Conservation (phyloP, 345 rosid species). For the Bruguiera parviflora region DNA sequence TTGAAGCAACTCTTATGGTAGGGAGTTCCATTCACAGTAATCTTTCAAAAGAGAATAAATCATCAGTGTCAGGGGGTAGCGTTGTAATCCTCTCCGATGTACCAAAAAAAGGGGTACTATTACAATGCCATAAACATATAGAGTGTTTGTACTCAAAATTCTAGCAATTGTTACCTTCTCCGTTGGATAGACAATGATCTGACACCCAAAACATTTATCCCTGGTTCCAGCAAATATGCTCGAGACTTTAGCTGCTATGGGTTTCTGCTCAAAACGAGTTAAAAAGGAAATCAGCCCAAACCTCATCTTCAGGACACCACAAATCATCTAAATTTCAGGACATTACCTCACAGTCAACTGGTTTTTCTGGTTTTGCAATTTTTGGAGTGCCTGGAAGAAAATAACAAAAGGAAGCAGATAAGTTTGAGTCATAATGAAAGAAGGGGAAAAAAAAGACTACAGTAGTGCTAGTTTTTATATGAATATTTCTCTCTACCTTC, state of each 20-base stretch:
- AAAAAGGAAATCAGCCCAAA: background rate
- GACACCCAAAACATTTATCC: slow-evolving; percentile 86
- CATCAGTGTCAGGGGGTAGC: background rate
- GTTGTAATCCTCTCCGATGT: background rate
- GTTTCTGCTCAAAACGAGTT: slow-evolving; percentile 50
- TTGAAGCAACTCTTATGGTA: slow-evolving; percentile 95
- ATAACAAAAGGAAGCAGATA: slow-evolving; percentile 17
- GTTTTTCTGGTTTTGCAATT: slow-evolving; percentile 73
- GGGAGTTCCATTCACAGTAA: slow-evolving; percentile 83
- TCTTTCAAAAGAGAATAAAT: slow-evolving; percentile 36
- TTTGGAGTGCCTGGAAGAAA: slow-evolving; percentile 73
- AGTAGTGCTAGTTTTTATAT: background rate
- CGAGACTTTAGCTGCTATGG: slow-evolving; percentile 69
- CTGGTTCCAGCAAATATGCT: slow-evolving; percentile 91
- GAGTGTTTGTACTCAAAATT: background rate
- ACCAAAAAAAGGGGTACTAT: too few species aligned
- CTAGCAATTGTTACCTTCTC: slow-evolving; percentile 56
- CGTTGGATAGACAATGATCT: slow-evolving; percentile 83
- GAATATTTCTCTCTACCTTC: slow-evolving; percentile 49
- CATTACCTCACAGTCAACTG: slow-evolving; percentile 74
- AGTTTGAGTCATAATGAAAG: slow-evolving; percentile 1
- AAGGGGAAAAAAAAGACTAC: background rate
- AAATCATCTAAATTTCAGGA: background rate
- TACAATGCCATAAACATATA: too few species aligned
- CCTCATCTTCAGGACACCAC: background rate